Base-by-base conservation (phyloP, 768 basidiomycete genomes). In the Termitomyces sp. region DNA sequence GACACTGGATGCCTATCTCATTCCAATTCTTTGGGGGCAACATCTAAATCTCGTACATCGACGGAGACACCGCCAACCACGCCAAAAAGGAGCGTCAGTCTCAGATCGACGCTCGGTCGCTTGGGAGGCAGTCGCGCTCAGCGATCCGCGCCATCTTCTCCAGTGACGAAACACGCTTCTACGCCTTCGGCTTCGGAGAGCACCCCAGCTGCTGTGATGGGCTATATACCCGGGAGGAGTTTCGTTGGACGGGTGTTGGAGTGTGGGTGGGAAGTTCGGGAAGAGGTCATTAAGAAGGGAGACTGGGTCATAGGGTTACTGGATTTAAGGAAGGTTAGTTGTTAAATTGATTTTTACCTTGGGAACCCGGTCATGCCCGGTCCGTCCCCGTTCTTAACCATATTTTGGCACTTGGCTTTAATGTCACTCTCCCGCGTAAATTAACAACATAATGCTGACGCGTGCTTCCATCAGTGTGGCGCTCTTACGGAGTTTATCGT, bases 401-500 rank as follows among this genome's bases (percentile, higher is more conserved):
- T 50, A 20, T 12, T 20, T 23, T 5, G 35, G 51, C 43, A 64
- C 61, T 35, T 61, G 32, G 23, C 57, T 44, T 38, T 3, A 46
- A 20, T 44, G 44, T 36, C 20, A 18, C 9, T 36, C 46, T 46
- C n/a, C 23, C 30, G 35, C 20, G 32, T 55, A 46, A 14, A 23
- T 32, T 30, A 32, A 7, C 16, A 35, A 23, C 23, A 36, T 30
- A 41, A 18, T 66, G 50, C 61, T 65, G 32, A 57, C 64, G 69
- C 41, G 66, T 60, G 43, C 52, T 51, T n/a, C 12, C 10, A 40
- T 23, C 63, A 94, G 91, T 87, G 84, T 64, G 94, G 95, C 51
- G 91, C 91, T 6, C 79, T 96, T 23, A 81, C 91, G n/a, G 92
- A 97, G 72, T 96, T 93, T 74, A 83, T 96, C 60, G 77, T 91